Evolutionary conservation across 2,329 filamentous ascomycete genomes (phyloP), one percentile per base, ranked within the genome.

Genomic region (Chaetomiaceae sp.): DNA sequence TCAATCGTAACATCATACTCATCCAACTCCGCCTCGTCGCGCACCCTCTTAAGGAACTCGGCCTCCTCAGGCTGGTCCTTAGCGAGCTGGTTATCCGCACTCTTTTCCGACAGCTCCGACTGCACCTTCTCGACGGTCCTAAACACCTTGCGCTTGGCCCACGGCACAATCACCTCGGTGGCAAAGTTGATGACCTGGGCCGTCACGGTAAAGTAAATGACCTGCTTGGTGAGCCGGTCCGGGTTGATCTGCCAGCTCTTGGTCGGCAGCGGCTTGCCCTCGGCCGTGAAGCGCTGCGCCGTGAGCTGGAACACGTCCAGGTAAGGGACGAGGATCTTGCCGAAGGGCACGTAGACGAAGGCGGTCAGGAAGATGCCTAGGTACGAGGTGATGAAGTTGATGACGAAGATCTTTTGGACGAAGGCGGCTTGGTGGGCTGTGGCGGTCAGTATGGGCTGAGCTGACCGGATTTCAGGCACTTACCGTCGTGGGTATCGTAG

Each of bases 371-470:
- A 85, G n/a, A 95, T 85, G 1, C 90, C 88, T 48, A 95, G 83
- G 68, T 96, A 97, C 0, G 91, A 95, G 6, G 91, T 95, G 71
- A 97, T 92, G 71, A 96, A 96, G 74, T 96, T 95, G 65, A 97
- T 82, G 14, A 97, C 84, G 65, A 99, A 97, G 31, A 95, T 87
- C 75, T 99, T 99, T 54, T 89, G 85, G 0, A 94, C 89, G 66
- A 96, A 81, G 1, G 91, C 88, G 19, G 88, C 83, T 56, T 95
- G 84, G 64, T 96, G 88, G 14, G 85, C 85, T 84, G 59, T 20
- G 27, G 27, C 65, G 51, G 55, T 8, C 14, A 25, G 17, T 17
- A 3, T 31, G 27, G 3, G 5, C 39, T 33, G 31, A 14, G 3
- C 14, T 1, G 23, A 33, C 38, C 8, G 11, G 34, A 15, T 7